phyloP scores from a whole-genome alignment of 805 yeast species.

The Ogataea salicorniae region DNA sequence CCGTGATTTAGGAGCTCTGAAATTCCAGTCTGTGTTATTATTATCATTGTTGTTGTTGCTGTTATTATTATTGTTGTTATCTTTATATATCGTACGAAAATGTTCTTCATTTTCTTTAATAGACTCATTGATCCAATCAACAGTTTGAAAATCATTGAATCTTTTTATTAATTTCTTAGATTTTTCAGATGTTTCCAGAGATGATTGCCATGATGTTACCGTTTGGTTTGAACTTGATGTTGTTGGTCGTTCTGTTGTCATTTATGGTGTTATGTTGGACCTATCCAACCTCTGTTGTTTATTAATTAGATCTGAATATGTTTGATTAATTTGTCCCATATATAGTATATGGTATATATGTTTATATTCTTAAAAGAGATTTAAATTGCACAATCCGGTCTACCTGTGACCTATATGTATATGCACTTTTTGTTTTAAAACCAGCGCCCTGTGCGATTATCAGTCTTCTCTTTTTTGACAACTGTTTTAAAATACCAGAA shows the following conservation, averaged over 20 bases:
- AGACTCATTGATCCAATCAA: constrained; percentile 68
- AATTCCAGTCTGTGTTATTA: constrained; percentile 1
- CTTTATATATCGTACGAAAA: constrained; percentile 16
- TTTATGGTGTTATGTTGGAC: background rate
- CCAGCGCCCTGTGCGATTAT: too few species aligned
- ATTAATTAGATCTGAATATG: too few species aligned
- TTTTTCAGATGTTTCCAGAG: constrained; percentile 11
- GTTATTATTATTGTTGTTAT: constrained; percentile 1
- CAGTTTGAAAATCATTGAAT: constrained; percentile 58
- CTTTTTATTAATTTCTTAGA: constrained; percentile 32
- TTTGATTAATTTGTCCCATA: too few species aligned
- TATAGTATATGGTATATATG: too few species aligned
- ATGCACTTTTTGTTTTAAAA: too few species aligned
- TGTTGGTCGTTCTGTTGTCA: constrained; percentile 2
- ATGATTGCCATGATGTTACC: constrained; percentile 21
- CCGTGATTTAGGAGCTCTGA: constrained; percentile 1
- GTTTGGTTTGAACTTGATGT: constrained; percentile 4
- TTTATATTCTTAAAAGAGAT: too few species aligned
- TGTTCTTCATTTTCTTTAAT: constrained; percentile 39
- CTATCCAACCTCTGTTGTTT: background rate
- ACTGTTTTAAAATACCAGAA: too few species aligned
- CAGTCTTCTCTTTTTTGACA: too few species aligned
- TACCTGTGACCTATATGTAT: too few species aligned
- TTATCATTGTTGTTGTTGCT: constrained; percentile 1
- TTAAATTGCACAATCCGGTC: too few species aligned